Base-by-base conservation (phyloP, 495 filamentous ascomycete genomes). In the Aspergillus carlsbadensis region DNA sequence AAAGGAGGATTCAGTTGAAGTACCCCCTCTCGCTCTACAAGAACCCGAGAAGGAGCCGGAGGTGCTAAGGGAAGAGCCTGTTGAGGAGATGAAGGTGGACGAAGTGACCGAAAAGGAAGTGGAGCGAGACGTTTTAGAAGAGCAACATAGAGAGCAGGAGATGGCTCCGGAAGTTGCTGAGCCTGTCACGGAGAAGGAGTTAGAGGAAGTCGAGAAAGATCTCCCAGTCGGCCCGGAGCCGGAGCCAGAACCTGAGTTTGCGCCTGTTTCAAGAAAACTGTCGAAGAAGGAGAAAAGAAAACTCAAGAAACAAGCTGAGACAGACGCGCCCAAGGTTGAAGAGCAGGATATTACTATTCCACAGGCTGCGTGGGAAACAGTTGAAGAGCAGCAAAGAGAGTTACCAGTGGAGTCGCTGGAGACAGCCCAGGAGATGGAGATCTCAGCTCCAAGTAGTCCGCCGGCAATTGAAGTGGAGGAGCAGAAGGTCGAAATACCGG, bases 231-330 rank as follows among this genome's bases (percentile, higher is more conserved):
- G 8, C 4, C 26, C 26, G 26, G 4, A 29, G 26, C 26, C 26
- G 26, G 26, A 29, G 26, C 26, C n/a, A n/a, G n/a, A 57, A 29
- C 15, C 34, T 14, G 40, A 34, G 15, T 22, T 22, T 21, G 17
- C 1, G 11, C 50, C 29, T 21, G 37, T 61, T n/a, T 56, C 57
- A 13, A 66, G 67, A 8, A 71, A 73, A 42, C 45, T 68, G 18
- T 71, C 72, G 3, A 75, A 76, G 61, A 75, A 72, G 44, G 71
- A 77, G 43, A 77, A 72, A 58, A 72, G 60, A 47, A 79, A 77
- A 47, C 64, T 65, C 22, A 74, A 74, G 64, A 70, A 75, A 36
- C 62, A 71, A 29, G 59, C 51, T 11, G 60, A 65, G 34, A 24
- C 60, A 43, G 53, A 63, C 21, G 14, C 31, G 22, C 6, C 29